Evolutionary conservation across 257 asterid species (phyloP).

Genomic region (Paulownia fortunei): DNA sequence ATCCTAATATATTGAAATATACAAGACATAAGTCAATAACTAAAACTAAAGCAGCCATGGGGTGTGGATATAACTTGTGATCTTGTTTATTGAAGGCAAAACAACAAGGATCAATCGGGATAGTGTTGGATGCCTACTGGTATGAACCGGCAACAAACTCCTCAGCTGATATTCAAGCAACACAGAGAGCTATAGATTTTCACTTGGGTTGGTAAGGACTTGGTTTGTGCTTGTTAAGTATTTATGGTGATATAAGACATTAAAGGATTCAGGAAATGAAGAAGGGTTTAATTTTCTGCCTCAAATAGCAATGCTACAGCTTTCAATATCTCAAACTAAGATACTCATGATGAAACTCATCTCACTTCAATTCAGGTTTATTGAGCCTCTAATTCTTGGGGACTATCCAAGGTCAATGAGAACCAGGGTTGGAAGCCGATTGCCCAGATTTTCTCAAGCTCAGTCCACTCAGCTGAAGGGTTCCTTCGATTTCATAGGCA

Average conservation of each 20-base stretch:
- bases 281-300: too few relatives aligned
- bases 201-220: constrained; percentile 75
- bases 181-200: constrained; percentile 75
- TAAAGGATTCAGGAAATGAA: too few relatives aligned
- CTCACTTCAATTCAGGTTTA: constrained; percentile 54
- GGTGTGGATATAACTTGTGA: neutral
- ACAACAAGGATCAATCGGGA: constrained; percentile 76
- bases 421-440: constrained; percentile 57
- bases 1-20: neutral
- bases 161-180: constrained; percentile 58
- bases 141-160: constrained; percentile 63
- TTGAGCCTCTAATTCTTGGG: constrained; percentile 77
- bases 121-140: constrained; percentile 70
- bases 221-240: neutral
- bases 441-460: constrained; percentile 59
- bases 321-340: neutral
- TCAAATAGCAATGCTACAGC: too few relatives aligned
- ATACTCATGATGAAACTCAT: neutral
- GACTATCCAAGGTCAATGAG: constrained; percentile 82
- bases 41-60: neutral
- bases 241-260: constrained; percentile 31
- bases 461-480: constrained; percentile 67
- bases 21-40: neutral
- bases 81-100: constrained; percentile 39
- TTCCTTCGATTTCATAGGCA: constrained; percentile 78